Evolutionary conservation across 2,329 filamentous ascomycete genomes (phyloP), one percentile per base, ranked within the genome.

Genomic region (Dryadomyces quercivorus): DNA sequence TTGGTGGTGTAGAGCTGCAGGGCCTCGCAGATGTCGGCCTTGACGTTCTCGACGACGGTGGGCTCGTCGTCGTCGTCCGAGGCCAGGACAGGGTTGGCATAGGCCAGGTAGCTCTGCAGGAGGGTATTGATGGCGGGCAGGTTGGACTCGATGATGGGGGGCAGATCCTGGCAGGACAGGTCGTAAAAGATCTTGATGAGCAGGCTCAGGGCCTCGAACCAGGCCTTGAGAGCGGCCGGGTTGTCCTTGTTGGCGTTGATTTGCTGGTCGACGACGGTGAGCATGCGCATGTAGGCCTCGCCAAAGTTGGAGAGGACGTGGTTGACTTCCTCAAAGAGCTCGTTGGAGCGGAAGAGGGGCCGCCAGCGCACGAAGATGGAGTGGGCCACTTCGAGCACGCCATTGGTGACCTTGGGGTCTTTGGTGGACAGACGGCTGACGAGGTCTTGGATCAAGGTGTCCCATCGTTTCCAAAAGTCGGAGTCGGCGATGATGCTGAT

Each of bases 401-500:
- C 94, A 63, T 91, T 88, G 70, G 97, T 98, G 67, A 90, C 78
- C 60, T 85, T 84, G 57, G 85, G 82, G 67, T 97, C 87, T 61
- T 86, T 83, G 13, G 85, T 77, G 3, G 89, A 92, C 59, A 98
- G 80, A 50, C 91, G 84, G 50, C 85, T 88, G 61, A 95, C 90
- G 56, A 98, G 83, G 69, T 98, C 91, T 79, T 87, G 58, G 15
- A 61, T 22, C 57, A 98, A 77, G n/a, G 91, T 95, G 65, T 97
- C 87, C 93, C 93, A 98, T 64, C 86, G 80, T 69, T 86, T 78
- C 85, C 87, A 98, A 70, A 98, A 98, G 69, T 98, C 93, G 61
- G 91, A 97, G 70, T 97, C 92, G 57, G 93, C 93, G 64, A 98
- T 97, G 63, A 94, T 82, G 71, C 92, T 96, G 69, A 97, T 94